Evolutionary conservation across 352 stramenopile genomes (phyloP).

Genomic region (Pythium chondricola): DNA sequence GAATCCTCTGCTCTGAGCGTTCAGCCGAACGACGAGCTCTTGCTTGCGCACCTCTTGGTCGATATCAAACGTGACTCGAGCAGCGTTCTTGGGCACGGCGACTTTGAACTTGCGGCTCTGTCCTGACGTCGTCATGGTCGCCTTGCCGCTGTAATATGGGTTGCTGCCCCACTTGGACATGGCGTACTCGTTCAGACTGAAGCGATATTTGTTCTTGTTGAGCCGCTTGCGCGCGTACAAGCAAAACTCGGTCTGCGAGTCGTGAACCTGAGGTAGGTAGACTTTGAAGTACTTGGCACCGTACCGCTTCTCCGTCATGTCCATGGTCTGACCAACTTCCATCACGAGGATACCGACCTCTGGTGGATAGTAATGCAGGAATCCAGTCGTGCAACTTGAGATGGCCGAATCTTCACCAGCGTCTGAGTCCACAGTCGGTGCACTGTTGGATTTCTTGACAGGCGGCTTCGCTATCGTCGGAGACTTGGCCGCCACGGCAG

Average conservation of each 20-base stretch:
- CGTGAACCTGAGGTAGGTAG: slow-evolving; percentile 68
- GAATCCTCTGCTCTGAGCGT: slow-evolving; percentile 41
- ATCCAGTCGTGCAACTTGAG: slow-evolving; percentile 37
- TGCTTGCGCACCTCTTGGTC: slow-evolving; percentile 70
- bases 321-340: slow-evolving; percentile 39
- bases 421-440: slow-evolving; percentile 21
- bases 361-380: slow-evolving; percentile 57
- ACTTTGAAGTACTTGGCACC: slow-evolving; percentile 67
- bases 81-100: slow-evolving; percentile 32
- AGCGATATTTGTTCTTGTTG: slow-evolving; percentile 74
- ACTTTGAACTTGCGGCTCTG: slow-evolving; percentile 54
- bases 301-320: slow-evolving; percentile 49
- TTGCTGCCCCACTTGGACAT: slow-evolving; percentile 62
- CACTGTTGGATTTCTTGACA: slow-evolving; percentile 19
- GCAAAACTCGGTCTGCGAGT: slow-evolving; percentile 65
- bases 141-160: slow-evolving; percentile 51
- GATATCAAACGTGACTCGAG: slow-evolving; percentile 58
- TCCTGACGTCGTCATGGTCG: slow-evolving; percentile 38
- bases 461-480: background rate
- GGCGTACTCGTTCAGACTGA: slow-evolving; percentile 57
- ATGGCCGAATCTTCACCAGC: slow-evolving; percentile 26
- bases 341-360: slow-evolving; percentile 60
- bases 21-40: slow-evolving; percentile 55
- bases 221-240: slow-evolving; percentile 67
- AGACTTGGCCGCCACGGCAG: background rate